Evolutionary conservation across 306 rosid genomes (phyloP).

Genomic region (Medicago ruthenica): DNA sequence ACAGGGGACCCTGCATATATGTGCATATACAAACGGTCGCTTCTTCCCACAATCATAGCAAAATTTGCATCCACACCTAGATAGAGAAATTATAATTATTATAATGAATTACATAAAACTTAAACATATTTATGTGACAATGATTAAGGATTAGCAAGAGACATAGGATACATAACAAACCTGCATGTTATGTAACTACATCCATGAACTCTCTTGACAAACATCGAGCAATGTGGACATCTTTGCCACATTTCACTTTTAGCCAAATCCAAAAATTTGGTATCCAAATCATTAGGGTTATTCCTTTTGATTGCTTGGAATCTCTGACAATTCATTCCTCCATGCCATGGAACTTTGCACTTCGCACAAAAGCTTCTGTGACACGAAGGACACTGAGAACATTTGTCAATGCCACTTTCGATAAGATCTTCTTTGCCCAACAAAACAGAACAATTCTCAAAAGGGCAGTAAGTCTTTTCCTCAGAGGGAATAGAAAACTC

Average conservation of each 20-base stretch:
- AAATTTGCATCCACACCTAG: constrained; percentile 19
- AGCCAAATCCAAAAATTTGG: constrained; percentile 23
- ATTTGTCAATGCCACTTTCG: not conserved
- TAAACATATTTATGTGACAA: not conserved
- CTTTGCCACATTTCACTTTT: not conserved
- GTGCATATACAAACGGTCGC: not conserved
- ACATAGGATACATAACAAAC: not conserved
- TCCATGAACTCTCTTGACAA: not conserved
- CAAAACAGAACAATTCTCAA: constrained; percentile 31
- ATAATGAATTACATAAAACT: not conserved
- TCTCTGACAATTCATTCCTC: not conserved
- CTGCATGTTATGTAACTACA: constrained; percentile 34
- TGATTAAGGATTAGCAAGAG: not conserved
- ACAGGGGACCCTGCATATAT: not conserved
- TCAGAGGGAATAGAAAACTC: not conserved
- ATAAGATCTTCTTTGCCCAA: not conserved
- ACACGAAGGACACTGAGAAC: constrained; percentile 29
- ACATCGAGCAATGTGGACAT: constrained; percentile 18
- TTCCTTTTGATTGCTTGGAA: not conserved
- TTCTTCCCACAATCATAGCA: constrained; percentile 12
- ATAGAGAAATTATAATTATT: not conserved
- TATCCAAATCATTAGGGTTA: constrained; percentile 7
- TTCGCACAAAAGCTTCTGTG: not conserved
- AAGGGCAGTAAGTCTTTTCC: constrained; percentile 26
- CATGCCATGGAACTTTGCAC: constrained; percentile 38